Conservation (phyloP, 73 alveolate species). For the Blepharisma japonicum region DNA sequence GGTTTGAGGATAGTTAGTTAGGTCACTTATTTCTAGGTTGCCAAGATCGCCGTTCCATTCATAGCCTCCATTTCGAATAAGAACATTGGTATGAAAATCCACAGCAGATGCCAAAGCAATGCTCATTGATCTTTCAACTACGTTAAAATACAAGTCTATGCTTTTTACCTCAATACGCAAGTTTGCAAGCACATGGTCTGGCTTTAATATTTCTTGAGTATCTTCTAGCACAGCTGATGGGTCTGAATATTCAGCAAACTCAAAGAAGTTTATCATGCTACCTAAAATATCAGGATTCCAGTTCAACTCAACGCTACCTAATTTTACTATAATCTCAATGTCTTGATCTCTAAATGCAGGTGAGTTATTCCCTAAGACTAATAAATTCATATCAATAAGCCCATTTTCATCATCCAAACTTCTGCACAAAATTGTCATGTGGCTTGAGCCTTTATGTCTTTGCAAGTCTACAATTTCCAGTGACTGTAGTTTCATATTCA, state of each 20-base stretch:
- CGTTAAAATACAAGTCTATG: not conserved
- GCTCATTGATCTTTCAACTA: not conserved
- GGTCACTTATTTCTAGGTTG: constrained; percentile 2
- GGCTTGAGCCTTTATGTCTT: too few species aligned
- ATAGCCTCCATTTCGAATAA: constrained; percentile 24
- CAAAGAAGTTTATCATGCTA: not conserved
- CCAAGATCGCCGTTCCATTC: not conserved
- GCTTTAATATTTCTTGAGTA: not conserved
- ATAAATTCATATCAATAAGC: not conserved
- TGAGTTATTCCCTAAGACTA: not conserved
- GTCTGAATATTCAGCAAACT: constrained; percentile 27
- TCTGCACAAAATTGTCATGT: too few species aligned
- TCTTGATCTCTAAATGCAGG: not conserved
- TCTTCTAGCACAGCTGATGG: constrained; percentile 3
- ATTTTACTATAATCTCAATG: not conserved
- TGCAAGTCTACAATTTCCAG: too few species aligned
- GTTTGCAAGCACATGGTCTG: not conserved
- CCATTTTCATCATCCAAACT: not conserved
- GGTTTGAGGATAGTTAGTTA: constrained; percentile 16
- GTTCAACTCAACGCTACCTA: not conserved
- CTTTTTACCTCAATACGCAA: not conserved
- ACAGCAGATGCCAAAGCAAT: not conserved
- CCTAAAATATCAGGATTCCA: constrained; percentile 22
- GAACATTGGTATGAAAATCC: not conserved
- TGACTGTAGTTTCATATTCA: too few species aligned